These are phyloP conservation scores for Fragaria nilgerrensis DNA, from an alignment of 306 rosid genomes.

Conservation along the genomic window DNA sequence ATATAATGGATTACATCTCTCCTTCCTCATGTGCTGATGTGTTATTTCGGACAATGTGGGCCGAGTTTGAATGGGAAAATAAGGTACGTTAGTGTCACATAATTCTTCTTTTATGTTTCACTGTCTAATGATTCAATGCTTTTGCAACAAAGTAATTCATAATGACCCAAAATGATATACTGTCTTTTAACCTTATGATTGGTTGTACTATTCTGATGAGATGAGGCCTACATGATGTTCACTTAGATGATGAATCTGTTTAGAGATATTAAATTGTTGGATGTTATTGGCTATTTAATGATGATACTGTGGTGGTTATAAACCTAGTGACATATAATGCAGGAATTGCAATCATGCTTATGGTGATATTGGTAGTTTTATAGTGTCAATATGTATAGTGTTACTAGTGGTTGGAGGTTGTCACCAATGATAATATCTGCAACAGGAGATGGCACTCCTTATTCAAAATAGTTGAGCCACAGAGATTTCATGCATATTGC, in stretches of 20 bases:
- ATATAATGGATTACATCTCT: constrained; percentile 99
- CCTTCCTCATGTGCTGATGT: constrained; percentile 93
- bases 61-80: constrained; percentile 99
- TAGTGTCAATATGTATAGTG: background rate
- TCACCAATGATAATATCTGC: background rate
- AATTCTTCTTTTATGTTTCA: background rate
- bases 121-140: background rate
- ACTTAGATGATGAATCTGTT: background rate
- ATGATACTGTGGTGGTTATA: background rate
- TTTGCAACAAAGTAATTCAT: background rate
- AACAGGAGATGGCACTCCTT: background rate
- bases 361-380: background rate
- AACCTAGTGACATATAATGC: background rate
- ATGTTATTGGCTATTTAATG: background rate
- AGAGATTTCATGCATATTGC: background rate
- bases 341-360: background rate
- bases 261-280: background rate
- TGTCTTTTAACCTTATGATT: background rate
- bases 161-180: background rate
- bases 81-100: constrained; percentile 51
- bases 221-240: background rate
- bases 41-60: constrained; percentile 98
- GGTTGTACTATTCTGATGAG: background rate
- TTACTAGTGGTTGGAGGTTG: background rate
- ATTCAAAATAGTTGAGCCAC: background rate